These are phyloP conservation scores for Amphirosellinia nigrospora DNA, from an alignment of 495 filamentous ascomycete species.

Conservation along the genomic window DNA sequence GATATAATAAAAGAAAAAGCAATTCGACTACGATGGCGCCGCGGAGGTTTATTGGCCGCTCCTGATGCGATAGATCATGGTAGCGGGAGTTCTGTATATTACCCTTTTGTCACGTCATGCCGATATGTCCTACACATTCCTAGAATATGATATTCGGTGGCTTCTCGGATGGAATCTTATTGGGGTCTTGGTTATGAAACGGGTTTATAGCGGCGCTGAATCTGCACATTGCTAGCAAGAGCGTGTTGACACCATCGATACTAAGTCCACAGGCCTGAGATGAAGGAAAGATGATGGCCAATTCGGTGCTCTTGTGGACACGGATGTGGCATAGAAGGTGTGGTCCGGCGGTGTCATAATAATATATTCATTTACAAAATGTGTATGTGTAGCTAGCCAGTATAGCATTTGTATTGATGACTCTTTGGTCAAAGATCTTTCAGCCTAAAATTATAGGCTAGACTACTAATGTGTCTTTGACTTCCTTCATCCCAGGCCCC, in stretches of 20 bases:
- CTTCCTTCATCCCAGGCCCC: too few species aligned
- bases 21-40: slow-evolving; percentile 25
- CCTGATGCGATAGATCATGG: slow-evolving; percentile 32
- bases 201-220: slow-evolving; percentile 37
- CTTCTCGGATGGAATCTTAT: slow-evolving; percentile 13
- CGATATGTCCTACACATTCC: slow-evolving; percentile 32
- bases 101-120: slow-evolving; percentile 36
- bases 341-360: slow-evolving; percentile 12
- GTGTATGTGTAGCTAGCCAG: too few species aligned
- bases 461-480: too few species aligned
- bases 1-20: slow-evolving; percentile 12
- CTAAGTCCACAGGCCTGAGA: background rate
- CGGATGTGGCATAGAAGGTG: background rate
- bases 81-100: slow-evolving; percentile 43
- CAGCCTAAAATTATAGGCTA: too few species aligned
- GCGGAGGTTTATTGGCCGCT: slow-evolving; percentile 28
- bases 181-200: slow-evolving; percentile 34
- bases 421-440: too few species aligned
- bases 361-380: slow-evolving; percentile 10
- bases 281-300: background rate
- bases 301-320: slow-evolving; percentile 10
- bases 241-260: slow-evolving; percentile 22
- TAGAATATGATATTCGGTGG: slow-evolving; percentile 25
- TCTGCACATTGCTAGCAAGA: slow-evolving; percentile 29
- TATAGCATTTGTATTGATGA: too few species aligned